These are phyloP conservation scores for Sporisorium exsertum DNA, from an alignment of 1,284 basidiomycete genomes.

Conservation along the genomic window DNA sequence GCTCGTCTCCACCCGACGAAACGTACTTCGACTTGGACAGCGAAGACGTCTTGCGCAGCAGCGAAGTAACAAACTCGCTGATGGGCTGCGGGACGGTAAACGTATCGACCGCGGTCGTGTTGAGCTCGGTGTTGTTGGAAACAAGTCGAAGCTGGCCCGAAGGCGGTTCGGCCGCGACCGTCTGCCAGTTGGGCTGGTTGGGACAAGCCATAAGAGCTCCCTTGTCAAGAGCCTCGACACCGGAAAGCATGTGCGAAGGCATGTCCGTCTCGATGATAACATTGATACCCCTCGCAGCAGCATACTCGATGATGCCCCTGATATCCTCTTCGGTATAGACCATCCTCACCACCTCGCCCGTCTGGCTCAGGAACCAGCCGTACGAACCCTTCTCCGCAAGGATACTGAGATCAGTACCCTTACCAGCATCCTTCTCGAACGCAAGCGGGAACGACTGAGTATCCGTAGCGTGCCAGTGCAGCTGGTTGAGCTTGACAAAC, in stretches of 20 bases:
- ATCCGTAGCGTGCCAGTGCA: slow-evolving; percentile 83
- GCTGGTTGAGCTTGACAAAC: slow-evolving; percentile 79
- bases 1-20: slow-evolving; percentile 85
- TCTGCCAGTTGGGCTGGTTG: slow-evolving; percentile 76
- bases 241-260: slow-evolving; percentile 80
- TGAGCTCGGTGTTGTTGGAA: slow-evolving; percentile 72
- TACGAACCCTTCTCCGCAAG: slow-evolving; percentile 80
- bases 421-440: slow-evolving; percentile 69
- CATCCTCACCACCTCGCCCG: slow-evolving; percentile 20
- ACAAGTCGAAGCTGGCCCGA: slow-evolving; percentile 77
- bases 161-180: slow-evolving; percentile 75
- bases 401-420: slow-evolving; percentile 73
- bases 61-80: slow-evolving; percentile 52
- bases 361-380: slow-evolving; percentile 69
- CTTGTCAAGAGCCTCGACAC: slow-evolving; percentile 77
- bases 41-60: slow-evolving; percentile 57
- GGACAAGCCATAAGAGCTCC: slow-evolving; percentile 79
- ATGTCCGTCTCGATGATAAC: slow-evolving; percentile 80
- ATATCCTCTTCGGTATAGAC: slow-evolving; percentile 78
- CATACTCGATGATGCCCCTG: slow-evolving; percentile 77
- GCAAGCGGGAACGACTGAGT: slow-evolving; percentile 77
- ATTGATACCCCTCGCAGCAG: slow-evolving; percentile 81
- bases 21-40: slow-evolving; percentile 77
- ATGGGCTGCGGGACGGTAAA: slow-evolving; percentile 70
- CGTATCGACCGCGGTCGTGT: slow-evolving; percentile 69